Evolutionary conservation across 2,329 filamentous ascomycete species (phyloP).

Genomic region (Nigrospora sphaerica): DNA sequence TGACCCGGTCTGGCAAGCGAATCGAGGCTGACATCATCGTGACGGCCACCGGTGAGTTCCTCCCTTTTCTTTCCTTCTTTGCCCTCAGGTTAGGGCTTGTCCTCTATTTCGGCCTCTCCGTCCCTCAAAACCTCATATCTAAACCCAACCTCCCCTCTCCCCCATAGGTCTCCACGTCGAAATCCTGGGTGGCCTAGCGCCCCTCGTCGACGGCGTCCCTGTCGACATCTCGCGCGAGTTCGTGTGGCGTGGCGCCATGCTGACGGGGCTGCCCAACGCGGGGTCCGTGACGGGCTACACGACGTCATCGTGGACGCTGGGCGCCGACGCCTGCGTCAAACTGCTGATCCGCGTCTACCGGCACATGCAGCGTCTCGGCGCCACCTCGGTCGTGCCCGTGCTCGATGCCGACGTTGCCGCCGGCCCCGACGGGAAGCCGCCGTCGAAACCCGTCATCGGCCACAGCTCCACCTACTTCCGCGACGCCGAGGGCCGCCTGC

Average conservation of each 20-base stretch:
- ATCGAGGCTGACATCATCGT: conserved; percentile 55
- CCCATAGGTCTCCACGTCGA: conserved; percentile 34
- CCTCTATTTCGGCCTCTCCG: no score
- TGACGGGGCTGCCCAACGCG: conserved; percentile 56
- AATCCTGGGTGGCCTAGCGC: conserved; percentile 43
- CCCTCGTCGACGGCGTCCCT: conserved; percentile 42
- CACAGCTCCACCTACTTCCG: conserved; percentile 13
- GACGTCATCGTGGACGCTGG: conserved; percentile 55
- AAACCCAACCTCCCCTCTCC: not conserved
- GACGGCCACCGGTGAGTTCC: conserved; percentile 54
- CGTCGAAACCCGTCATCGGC: conserved; percentile 9
- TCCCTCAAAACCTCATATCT: no score
- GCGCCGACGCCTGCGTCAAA: conserved; percentile 45
- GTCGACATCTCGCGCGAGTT: conserved; percentile 37
- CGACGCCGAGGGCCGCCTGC: conserved; percentile 10
- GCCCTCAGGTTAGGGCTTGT: no score
- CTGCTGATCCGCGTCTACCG: conserved; percentile 44
- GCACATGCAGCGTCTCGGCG: conserved; percentile 37
- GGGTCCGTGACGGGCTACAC: conserved; percentile 53
- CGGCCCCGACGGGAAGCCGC: conserved; percentile 25
- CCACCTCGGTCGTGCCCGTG: conserved; percentile 36
- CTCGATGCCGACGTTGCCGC: conserved; percentile 16
- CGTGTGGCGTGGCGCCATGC: conserved; percentile 54
- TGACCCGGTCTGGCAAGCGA: conserved; percentile 19
- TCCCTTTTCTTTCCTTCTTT: conserved; percentile 5